phyloP scores from a whole-genome alignment of 2,329 filamentous ascomycete genomes.

The Cyphellophora europaea region DNA sequence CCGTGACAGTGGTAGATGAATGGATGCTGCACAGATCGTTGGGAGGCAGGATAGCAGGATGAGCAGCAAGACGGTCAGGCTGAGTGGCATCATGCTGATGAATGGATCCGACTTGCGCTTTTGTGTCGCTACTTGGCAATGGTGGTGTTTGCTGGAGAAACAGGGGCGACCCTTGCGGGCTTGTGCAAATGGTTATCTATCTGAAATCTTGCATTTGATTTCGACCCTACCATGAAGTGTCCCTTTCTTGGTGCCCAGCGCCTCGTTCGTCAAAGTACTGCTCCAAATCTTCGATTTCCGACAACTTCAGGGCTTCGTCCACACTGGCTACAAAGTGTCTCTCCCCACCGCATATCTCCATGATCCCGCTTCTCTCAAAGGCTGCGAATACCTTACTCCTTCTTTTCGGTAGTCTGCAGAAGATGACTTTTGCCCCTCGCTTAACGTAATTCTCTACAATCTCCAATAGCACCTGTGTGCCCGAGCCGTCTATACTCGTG shows the following conservation, averaged over 20 bases:
- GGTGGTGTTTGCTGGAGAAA: too few relatives aligned
- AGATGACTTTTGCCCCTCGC: slow-evolving; percentile 53
- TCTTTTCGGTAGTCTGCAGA: slow-evolving; percentile 44
- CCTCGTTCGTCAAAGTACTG: slow-evolving; percentile 23
- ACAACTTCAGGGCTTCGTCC: slow-evolving; percentile 71
- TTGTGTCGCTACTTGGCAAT: too few relatives aligned
- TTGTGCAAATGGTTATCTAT: too few relatives aligned
- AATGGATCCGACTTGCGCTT: too few relatives aligned
- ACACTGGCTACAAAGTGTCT: slow-evolving; percentile 74
- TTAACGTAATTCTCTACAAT: slow-evolving; percentile 77
- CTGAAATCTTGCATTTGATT: too few relatives aligned
- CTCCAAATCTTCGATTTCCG: slow-evolving; percentile 57
- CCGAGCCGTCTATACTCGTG: slow-evolving; percentile 84
- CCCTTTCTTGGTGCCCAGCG: too few relatives aligned
- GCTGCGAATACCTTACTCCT: slow-evolving; percentile 56
- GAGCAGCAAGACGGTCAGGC: neutral
- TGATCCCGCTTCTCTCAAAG: slow-evolving; percentile 72
- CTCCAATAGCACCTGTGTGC: slow-evolving; percentile 81
- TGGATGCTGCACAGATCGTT: neutral
- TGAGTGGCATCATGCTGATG: neutral
- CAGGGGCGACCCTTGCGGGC: too few relatives aligned
- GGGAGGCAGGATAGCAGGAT: neutral
- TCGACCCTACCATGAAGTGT: too few relatives aligned
- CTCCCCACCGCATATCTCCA: slow-evolving; percentile 70
- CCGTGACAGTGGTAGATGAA: slow-evolving; percentile 14